Evolutionary conservation across 108 stramenopile genomes (phyloP), one percentile per base, ranked within the genome.

Genomic region (Pseudonitzschia multistriata): DNA sequence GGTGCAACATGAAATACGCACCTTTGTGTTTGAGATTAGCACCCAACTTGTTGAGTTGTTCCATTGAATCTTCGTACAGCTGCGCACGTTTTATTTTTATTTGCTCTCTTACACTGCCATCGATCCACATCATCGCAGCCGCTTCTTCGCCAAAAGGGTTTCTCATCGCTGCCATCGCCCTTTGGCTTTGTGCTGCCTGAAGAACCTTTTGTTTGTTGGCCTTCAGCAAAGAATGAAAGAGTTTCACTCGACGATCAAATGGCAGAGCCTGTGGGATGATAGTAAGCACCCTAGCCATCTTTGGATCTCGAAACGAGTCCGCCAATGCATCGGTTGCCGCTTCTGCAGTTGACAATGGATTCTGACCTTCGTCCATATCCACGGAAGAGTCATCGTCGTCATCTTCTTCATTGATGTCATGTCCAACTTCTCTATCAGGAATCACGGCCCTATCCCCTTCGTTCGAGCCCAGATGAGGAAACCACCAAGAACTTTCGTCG

Each of bases 181-280:
- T 45, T 29, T 74, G 79, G 31, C 72, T 64, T 4, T 62, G 62
- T 50, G 63, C 72, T 29, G 56, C 48, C 60, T 68, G 62, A 0
- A 27, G n/a, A 22, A 83, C 77, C 48, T 85, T 76, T 74, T 82
- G 85, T 25, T 93, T 93, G 69, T 95, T 90, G 29, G 80, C 77
- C 49, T 78, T 79, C 8, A 96, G 59, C 39, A 95, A 67, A 11
- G 85, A 80, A 66, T 86, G 57, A 57, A 95, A 97, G 5, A 97
- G 74, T 50, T 73, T 85, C 8, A 92, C 86, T 34, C 96, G 78
- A 22, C 88, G 84, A 35, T 81, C 81, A 71, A 97, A 97, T 8
- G 92, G 88, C 25, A 96, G 50, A 11, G 87, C 90, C 52, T 92
- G 90, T 5, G 96, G 96, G 34, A 90, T 87, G 71, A 70, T 81